Base-by-base conservation (phyloP, 179 eudicot genomes). In the Amaranthus tricolor region DNA sequence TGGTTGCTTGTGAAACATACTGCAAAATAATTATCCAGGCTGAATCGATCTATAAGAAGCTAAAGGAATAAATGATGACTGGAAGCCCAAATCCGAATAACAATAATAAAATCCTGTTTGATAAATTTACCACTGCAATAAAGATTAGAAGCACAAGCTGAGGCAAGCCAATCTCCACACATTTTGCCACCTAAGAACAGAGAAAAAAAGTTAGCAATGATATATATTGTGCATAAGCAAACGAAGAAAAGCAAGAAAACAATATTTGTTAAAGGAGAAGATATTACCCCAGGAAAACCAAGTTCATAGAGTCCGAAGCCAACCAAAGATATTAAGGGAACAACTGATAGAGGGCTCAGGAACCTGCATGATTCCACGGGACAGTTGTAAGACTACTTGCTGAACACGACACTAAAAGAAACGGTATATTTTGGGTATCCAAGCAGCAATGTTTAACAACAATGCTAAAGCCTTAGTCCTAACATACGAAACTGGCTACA, bases 91-190 rank as follows among this genome's bases (percentile, higher is more conserved):
- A 62, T 9, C n/a, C 7, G 51, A 64, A 17, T 20, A 57, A 21
- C 61, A 71, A 54, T 17, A 24, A 50, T 20, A 54, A 57, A 48
- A 40, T n/a, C 7, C 58, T 63, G 24, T 6, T 76, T 12, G 19
- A 73, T 56, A 43, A 52, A 11, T 8, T 82, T 86, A 92, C 98
- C 91, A 90, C 93, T 72, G 98, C 90, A 75, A 94, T 74, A 53
- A 94, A 20, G 17, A 94, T 82, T 79, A 94, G 74, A 79, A 94
- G 58, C 70, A 94, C 69, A 13, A 94, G 91, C 86, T 86, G 79
- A 11, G 98, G 97, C 81, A 94, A 82, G n/a, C 98, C 98, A 85
- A 94, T 89, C 82, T 94, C 98, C 73, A 94, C 84, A 82, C 98
- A 94, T 77, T 87, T 94, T 13, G 97, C 98, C 76, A 93, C 97